Evolutionary conservation across 1,284 basidiomycete species (phyloP), one percentile per base, ranked within the genome.

Genomic region (Xerocomus nothofagi): DNA sequence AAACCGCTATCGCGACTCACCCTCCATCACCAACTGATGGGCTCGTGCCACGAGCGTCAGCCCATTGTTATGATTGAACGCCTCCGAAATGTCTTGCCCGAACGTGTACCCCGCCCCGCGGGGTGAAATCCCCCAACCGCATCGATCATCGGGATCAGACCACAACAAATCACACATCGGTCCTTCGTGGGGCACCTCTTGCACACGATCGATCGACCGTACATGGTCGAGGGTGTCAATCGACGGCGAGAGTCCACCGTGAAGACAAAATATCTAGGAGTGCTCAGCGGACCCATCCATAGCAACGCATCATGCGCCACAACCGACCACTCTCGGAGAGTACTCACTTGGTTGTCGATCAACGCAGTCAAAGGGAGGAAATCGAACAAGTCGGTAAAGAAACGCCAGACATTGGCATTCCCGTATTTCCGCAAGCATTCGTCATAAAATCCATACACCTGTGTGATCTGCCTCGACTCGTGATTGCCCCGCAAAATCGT

Each of bases 171-270:
- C 96, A 68, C 96, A 99, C 96, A 99, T 98, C 14, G 96, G 96
- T 6, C 96, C 96, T 73, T 99, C 96, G 71, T 99, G 96, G 6
- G 96, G 96, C 3, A 99, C 96, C 70, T 99, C 96, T 73, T 99
- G 96, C 61, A 98, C 93, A 51, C 96, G 89, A 78, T 98, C 96
- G 68, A 99, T 98, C 49, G 93, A 90, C 59, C 96, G 91, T 58
- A 98, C 96, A 70, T 98, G 96, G 79, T 99, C 97, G 58, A 99
- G 88, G 54, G 96, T 98, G 76, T 99, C 96, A 72, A 99, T 99
- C 55, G 96, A 98, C 21, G 97, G 96, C 49, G 96, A 98, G 33
- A 99, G 87, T 53, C 97, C 96, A 46, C 97, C 96, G 71, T 99
- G 96, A 56, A 99, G 82, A 73, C 96, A 99, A 82, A 99, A 99